Evolutionary conservation across 2,329 filamentous ascomycete species (phyloP).

Genomic region (Meredithiella fracta): DNA sequence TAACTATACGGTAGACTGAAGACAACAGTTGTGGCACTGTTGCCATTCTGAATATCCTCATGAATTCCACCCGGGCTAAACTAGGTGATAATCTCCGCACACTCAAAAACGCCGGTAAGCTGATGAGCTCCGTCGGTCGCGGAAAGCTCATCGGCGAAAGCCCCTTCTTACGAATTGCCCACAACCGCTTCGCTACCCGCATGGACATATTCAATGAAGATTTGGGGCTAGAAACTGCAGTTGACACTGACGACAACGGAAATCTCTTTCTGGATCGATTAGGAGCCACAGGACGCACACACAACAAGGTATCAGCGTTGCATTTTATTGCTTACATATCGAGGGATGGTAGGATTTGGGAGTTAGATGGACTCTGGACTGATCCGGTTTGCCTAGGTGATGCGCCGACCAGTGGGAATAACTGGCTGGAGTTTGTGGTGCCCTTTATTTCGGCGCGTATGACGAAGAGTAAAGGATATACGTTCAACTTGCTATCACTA

Average conservation of each 20-base stretch:
- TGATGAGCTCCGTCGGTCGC: constrained; percentile 53
- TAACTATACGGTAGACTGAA: constrained; percentile 35
- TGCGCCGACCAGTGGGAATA: constrained; percentile 17
- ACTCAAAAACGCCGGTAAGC: constrained; percentile 58
- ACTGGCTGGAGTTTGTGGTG: constrained; percentile 52
- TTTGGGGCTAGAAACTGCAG: constrained; percentile 44
- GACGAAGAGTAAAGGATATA: constrained; percentile 42
- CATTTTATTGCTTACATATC: constrained; percentile 88
- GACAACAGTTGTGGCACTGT: constrained; percentile 84
- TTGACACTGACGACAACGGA: constrained; percentile 20
- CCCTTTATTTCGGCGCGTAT: constrained; percentile 53
- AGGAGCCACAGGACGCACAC: constrained; percentile 20
- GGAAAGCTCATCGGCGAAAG: constrained; percentile 63
- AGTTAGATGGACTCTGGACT: constrained; percentile 68
- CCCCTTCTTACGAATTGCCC: constrained; percentile 59
- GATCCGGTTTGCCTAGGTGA: constrained; percentile 49
- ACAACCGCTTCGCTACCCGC: constrained; percentile 74
- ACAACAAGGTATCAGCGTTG: constrained; percentile 44
- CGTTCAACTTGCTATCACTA: constrained; percentile 66
- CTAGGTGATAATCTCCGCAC: constrained; percentile 52
- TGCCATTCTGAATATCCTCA: constrained; percentile 80
- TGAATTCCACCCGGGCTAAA: constrained; percentile 54
- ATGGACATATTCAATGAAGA: constrained; percentile 63
- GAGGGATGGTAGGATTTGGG: constrained; percentile 59
- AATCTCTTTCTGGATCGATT: constrained; percentile 19